Percentiles rank a stretch among this genome's conserved stretches.
Conservation (phyloP, 2,329 filamentous ascomycete genomes). For the Pseudopithomyces chartarum region DNA sequence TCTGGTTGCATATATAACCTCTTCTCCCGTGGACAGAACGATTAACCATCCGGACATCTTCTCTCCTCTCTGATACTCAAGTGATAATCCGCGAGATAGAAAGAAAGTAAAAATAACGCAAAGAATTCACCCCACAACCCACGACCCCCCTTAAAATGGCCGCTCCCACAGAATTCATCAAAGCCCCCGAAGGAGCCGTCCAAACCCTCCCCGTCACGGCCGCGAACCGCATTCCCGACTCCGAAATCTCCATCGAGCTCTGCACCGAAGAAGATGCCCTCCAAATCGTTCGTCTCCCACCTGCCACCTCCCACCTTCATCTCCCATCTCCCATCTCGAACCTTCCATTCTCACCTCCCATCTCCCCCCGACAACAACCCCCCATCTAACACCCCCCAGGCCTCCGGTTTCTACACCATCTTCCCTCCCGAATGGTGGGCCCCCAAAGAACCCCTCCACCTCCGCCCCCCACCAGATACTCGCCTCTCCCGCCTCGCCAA, state of each 20-base stretch:
- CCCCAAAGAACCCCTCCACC: slow-evolving; percentile 24
- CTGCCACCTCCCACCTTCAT: too few relatives aligned
- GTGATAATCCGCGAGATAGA: too few relatives aligned
- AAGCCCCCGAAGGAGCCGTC: slow-evolving; percentile 11
- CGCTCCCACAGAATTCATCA: slow-evolving; percentile 22
- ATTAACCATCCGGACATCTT: too few relatives aligned
- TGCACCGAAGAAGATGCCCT: slow-evolving; percentile 23
- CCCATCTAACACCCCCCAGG: slow-evolving; percentile 21
- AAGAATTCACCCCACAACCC: not conserved
- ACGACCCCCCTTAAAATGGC: slow-evolving; percentile 14
- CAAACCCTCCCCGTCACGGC: slow-evolving; percentile 29
- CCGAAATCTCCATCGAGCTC: slow-evolving; percentile 22
- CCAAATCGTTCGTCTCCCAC: slow-evolving; percentile 19
- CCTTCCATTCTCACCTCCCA: not conserved
- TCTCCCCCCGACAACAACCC: too few relatives aligned
- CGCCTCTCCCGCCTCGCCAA: slow-evolving; percentile 26
- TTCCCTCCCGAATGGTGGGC: slow-evolving; percentile 29
- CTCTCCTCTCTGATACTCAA: too few relatives aligned
- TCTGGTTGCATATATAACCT: too few relatives aligned
- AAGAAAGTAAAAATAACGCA: not conserved
- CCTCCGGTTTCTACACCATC: slow-evolving; percentile 32
- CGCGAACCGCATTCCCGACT: slow-evolving; percentile 20
- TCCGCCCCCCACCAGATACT: slow-evolving; percentile 17
- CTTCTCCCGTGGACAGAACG: too few relatives aligned
- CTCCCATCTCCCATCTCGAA: not conserved